Evolutionary conservation across 2,329 filamentous ascomycete species (phyloP).

Genomic region (Neofusicoccum umdonicola): DNA sequence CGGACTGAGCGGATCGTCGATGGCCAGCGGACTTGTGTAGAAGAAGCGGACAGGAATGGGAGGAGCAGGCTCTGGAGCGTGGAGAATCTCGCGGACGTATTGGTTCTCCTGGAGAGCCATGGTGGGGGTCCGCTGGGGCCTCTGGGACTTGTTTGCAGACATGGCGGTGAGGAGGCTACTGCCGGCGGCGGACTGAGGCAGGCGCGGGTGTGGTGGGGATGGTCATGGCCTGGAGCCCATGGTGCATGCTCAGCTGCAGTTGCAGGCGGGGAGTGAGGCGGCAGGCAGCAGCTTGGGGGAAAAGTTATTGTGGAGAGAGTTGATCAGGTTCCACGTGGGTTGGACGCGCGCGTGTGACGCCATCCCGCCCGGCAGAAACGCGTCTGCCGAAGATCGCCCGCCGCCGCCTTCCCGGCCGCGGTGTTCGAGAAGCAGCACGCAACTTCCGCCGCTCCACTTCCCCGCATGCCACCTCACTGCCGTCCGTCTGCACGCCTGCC

Average conservation of each 20-base stretch:
- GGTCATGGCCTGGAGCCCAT: constrained; percentile 10
- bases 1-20: constrained; percentile 84
- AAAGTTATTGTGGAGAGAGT: background rate
- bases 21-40: constrained; percentile 76
- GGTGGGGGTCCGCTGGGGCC: constrained; percentile 9
- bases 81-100: constrained; percentile 46
- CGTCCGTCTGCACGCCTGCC: background rate
- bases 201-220: background rate
- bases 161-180: constrained; percentile 1
- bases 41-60: constrained; percentile 60
- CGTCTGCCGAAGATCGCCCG: too few relatives aligned
- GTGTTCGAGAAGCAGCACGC: background rate
- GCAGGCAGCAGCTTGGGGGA: background rate
- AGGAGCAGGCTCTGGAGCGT: constrained; percentile 35
- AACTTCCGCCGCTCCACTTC: background rate
- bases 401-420: background rate
- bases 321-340: background rate
- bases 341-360: constrained; percentile 7
- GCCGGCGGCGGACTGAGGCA: background rate
- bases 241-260: background rate
- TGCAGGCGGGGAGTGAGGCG: background rate
- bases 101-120: constrained; percentile 34
- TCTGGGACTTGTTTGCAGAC: background rate
- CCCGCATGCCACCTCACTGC: background rate
- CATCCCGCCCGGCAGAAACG: constrained; percentile 13